These are phyloP conservation scores for Raphanus hybrid DNA, from an alignment of 441 rosid species.

Conservation along the genomic window DNA sequence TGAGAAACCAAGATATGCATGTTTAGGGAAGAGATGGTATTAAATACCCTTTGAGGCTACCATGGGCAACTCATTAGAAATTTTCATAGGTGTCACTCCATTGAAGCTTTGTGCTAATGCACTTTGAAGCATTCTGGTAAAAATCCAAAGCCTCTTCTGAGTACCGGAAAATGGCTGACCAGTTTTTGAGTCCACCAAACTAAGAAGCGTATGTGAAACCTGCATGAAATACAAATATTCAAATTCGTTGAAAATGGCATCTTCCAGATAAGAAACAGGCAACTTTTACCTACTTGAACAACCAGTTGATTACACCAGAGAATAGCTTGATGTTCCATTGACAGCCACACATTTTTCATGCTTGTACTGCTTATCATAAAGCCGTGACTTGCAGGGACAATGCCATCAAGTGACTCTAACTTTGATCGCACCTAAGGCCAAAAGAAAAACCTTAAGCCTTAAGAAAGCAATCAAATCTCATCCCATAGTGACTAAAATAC, in stretches of 20 bases:
- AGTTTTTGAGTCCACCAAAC: conserved; percentile 81
- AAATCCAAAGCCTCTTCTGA: conserved; percentile 62
- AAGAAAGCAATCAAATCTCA: conserved; percentile 17
- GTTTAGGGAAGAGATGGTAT: conserved; percentile 37
- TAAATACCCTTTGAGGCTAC: conserved; percentile 51
- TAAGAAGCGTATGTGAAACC: conserved; percentile 98
- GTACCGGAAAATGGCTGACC: conserved; percentile 72
- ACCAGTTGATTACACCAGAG: conserved; percentile 98
- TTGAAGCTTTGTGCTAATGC: conserved; percentile 77
- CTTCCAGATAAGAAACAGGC: conserved; percentile 23
- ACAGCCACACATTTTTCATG: conserved; percentile 95
- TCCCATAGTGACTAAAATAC: conserved; percentile 9
- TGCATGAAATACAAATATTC: conserved; percentile 47
- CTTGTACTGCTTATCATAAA: conserved; percentile 89
- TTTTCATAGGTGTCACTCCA: conserved; percentile 62
- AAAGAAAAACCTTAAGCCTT: conserved; percentile 11
- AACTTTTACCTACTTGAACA: conserved; percentile 76
- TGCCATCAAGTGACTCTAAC: conserved; percentile 84
- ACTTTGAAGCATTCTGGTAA: conserved; percentile 87
- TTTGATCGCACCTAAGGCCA: conserved; percentile 76
- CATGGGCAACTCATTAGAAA: conserved; percentile 49
- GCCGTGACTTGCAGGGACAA: conserved; percentile 94
- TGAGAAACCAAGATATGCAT: conserved; percentile 6
- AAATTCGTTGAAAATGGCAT: conserved; percentile 31
- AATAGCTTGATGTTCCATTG: conserved; percentile 99